phyloP scores from a whole-genome alignment of 2,329 filamentous ascomycete species.

The Hypoxylon sp. region DNA sequence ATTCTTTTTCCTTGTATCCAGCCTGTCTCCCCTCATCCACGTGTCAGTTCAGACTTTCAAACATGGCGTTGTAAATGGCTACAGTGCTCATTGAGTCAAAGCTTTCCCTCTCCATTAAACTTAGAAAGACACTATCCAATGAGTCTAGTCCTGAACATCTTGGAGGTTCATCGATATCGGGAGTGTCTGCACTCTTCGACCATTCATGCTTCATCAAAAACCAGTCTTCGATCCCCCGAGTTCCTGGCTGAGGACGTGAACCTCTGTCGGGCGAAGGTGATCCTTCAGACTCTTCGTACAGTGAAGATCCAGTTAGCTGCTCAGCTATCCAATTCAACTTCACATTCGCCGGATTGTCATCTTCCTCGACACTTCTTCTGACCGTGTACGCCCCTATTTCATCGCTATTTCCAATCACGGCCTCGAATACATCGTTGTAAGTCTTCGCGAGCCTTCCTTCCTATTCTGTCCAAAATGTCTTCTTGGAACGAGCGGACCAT shows the following conservation, averaged over 20 bases:
- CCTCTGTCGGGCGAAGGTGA: background rate
- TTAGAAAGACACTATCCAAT: background rate
- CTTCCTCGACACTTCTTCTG: background rate
- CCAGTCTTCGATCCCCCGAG: background rate
- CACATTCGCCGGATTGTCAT: background rate
- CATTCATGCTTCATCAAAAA: background rate
- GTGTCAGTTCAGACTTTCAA: background rate
- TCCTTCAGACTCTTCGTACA: background rate
- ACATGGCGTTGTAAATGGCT: background rate
- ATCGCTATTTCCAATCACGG: background rate
- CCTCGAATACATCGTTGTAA: background rate
- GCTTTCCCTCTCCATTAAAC: background rate
- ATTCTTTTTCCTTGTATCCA: background rate
- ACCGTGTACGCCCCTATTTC: background rate
- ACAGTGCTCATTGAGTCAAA: background rate
- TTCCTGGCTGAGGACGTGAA: background rate
- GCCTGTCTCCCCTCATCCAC: too few relatives aligned
- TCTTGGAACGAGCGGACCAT: background rate
- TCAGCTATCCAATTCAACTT: background rate
- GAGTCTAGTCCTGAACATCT: background rate
- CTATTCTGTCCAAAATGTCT: background rate
- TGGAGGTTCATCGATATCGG: background rate
- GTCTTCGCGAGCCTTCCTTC: background rate
- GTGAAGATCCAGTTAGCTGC: background rate
- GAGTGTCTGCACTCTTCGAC: background rate